Conservation (phyloP, 768 basidiomycete species). For the Leucocoprinus leucothites region DNA sequence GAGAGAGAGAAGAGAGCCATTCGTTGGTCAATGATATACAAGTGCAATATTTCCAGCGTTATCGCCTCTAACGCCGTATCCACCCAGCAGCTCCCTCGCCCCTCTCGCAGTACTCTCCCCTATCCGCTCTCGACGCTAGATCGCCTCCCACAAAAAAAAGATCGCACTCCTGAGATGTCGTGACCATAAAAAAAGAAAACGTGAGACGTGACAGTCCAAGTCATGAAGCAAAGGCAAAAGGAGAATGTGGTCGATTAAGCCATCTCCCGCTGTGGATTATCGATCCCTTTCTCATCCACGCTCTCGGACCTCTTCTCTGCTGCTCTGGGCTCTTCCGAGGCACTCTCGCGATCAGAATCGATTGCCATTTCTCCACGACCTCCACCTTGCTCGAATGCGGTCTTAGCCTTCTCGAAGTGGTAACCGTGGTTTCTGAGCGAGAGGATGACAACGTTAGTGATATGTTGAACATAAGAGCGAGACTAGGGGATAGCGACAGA, state of each 20-base stretch:
- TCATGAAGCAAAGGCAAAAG: neutral
- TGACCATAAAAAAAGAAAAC: neutral
- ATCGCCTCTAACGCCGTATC: too few species aligned
- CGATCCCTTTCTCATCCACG: neutral
- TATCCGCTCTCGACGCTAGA: too few species aligned
- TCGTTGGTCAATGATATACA: too few species aligned
- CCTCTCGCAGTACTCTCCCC: too few species aligned
- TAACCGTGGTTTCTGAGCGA: constrained; percentile 62
- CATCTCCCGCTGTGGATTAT: neutral
- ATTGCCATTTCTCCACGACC: constrained; percentile 40
- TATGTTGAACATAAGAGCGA: neutral
- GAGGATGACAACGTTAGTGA: neutral
- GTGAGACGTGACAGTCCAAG: neutral
- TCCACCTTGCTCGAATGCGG: constrained; percentile 78
- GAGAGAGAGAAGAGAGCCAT: too few species aligned
- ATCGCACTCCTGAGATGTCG: too few species aligned
- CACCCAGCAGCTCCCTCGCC: too few species aligned
- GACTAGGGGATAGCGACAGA: neutral
- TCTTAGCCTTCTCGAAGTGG: constrained; percentile 81
- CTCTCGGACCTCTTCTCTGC: neutral
- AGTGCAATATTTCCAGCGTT: too few species aligned
- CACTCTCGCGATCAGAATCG: constrained; percentile 19
- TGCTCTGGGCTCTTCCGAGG: neutral
- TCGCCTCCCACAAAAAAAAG: too few species aligned
- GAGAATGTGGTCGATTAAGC: too few species aligned